These are phyloP conservation scores for Excoecaria agallocha DNA, from an alignment of 345 rosid species.

Conservation along the genomic window DNA sequence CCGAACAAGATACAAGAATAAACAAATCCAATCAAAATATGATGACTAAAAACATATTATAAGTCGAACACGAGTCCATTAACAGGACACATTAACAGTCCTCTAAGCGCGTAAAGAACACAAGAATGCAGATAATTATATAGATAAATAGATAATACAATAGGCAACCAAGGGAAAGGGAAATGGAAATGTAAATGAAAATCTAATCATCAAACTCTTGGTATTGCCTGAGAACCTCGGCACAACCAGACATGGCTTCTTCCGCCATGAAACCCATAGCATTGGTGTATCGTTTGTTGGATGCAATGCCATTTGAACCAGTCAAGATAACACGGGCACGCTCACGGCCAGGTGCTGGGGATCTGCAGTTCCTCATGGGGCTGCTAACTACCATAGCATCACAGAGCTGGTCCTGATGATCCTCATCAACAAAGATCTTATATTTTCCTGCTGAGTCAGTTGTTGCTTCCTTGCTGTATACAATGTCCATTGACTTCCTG, in stretches of 20 bases:
- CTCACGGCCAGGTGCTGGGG: slow-evolving; percentile 57
- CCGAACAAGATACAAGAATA: not conserved
- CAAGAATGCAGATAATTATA: slow-evolving; percentile 11
- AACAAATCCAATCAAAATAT: not conserved
- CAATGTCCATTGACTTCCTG: slow-evolving; percentile 48
- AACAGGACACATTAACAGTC: slow-evolving; percentile 2
- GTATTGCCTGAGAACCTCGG: slow-evolving; percentile 62
- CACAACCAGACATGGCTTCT: slow-evolving; percentile 49
- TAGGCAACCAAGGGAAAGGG: slow-evolving; percentile 8
- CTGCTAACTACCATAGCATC: slow-evolving; percentile 65
- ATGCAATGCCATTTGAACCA: slow-evolving; percentile 56
- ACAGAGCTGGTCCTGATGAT: slow-evolving; percentile 70
- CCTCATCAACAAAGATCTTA: slow-evolving; percentile 58
- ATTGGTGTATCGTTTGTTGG: slow-evolving; percentile 59
- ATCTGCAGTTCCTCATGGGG: slow-evolving; percentile 49
- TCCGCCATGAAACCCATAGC: slow-evolving; percentile 57
- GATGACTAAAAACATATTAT: not conserved
- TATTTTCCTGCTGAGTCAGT: slow-evolving; percentile 70
- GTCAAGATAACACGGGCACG: slow-evolving; percentile 82
- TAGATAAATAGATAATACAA: slow-evolving; percentile 8
- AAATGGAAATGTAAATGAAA: not conserved
- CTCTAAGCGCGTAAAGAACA: not conserved
- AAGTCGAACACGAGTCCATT: not conserved
- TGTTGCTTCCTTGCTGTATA: slow-evolving; percentile 49
- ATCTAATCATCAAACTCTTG: slow-evolving; percentile 40